Evolutionary conservation across 805 yeast species (phyloP), one percentile per base, ranked within the genome.

Genomic region (Metschnikowia corniflorae): DNA sequence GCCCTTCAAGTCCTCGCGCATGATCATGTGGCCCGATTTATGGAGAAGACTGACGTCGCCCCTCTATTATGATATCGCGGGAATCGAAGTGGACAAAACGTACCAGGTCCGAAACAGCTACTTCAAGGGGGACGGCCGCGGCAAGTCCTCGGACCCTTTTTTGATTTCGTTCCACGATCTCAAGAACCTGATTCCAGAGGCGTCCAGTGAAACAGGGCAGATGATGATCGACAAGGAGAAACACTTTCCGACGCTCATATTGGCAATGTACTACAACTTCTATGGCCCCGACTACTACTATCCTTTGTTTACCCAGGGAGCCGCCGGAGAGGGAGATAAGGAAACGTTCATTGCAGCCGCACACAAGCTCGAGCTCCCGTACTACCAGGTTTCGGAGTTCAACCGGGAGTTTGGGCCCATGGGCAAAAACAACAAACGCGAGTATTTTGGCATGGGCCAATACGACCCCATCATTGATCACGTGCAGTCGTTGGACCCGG

Each of bases 291-390:
- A 55, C 26, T 60, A 53, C 42, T 65, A 51, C 49, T 65, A 65
- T 42, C 61, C 70, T 8, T 53, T 65, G 35, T 49, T 65, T 17
- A 56, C 56, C 40, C 71, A 65, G 46, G 71, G 71, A 6, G 65
- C 67, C 0, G 68, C 67, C 2, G 71, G 70, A 3, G 66, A 61
- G 46, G 71, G 71, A 17, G 71, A 65, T 40, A 64, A 64, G 41
- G 71, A 65, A 38, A 65, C 70, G 9, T 64, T 65, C 36, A 51
- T 65, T 12, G 67, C 71, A 1, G 70, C 70, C 1, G 68, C 69
- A 12, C 70, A 64, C 41, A 60, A 57, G 43, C 48, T 65, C 23
- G 47, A 46, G 5, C 51, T 59, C 20, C 66, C 69, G 1, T 65
- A 60, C 44, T 62, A 64, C 45, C 63, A 63, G 47, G 70, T 65